A percentile compares a stretch with the other conserved stretches of the same genome.
Conservation (phyloP, 805 yeast species). For the Teunomyces barrocoloradensis region DNA sequence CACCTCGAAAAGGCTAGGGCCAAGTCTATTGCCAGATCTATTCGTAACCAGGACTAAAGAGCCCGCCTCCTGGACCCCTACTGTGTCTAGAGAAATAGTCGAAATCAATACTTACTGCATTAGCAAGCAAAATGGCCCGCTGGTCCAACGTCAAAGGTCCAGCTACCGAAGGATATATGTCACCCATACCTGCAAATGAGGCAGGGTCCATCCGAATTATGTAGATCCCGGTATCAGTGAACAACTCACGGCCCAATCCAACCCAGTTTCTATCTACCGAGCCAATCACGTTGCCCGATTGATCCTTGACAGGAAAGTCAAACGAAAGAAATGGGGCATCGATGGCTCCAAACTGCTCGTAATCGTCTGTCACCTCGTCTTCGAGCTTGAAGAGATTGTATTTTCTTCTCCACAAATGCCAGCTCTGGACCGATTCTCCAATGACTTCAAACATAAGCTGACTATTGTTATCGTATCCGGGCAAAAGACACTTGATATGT, state of each 20-base stretch:
- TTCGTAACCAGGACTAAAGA: slow-evolving; percentile 36
- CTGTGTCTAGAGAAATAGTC: slow-evolving; percentile 97
- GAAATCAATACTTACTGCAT: slow-evolving; percentile 89
- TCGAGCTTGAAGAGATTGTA: slow-evolving; percentile 71
- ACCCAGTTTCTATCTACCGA: slow-evolving; percentile 92
- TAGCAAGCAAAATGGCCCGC: slow-evolving; percentile 81
- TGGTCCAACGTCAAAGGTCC: slow-evolving; percentile 69
- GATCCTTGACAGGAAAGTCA: slow-evolving; percentile 75
- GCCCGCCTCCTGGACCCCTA: slow-evolving; percentile 46
- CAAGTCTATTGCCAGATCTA: slow-evolving; percentile 12
- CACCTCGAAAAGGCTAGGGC: slow-evolving; percentile 24
- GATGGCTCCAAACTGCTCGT: slow-evolving; percentile 79
- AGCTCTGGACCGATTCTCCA: slow-evolving; percentile 87
- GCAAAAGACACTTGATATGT: slow-evolving; percentile 70
- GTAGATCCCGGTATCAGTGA: slow-evolving; percentile 94
- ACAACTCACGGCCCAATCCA: slow-evolving; percentile 87
- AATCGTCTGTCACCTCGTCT: slow-evolving; percentile 38
- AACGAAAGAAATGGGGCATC: slow-evolving; percentile 87
- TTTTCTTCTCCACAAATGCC: slow-evolving; percentile 92
- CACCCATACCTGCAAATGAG: slow-evolving; percentile 58
- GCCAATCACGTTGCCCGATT: slow-evolving; percentile 57
- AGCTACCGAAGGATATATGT: slow-evolving; percentile 48
- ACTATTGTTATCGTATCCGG: slow-evolving; percentile 43
- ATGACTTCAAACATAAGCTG: slow-evolving; percentile 45
- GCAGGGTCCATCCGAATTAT: slow-evolving; percentile 78